Conservation (phyloP, 2,329 filamentous ascomycete species). For the Coniella lustricola region DNA sequence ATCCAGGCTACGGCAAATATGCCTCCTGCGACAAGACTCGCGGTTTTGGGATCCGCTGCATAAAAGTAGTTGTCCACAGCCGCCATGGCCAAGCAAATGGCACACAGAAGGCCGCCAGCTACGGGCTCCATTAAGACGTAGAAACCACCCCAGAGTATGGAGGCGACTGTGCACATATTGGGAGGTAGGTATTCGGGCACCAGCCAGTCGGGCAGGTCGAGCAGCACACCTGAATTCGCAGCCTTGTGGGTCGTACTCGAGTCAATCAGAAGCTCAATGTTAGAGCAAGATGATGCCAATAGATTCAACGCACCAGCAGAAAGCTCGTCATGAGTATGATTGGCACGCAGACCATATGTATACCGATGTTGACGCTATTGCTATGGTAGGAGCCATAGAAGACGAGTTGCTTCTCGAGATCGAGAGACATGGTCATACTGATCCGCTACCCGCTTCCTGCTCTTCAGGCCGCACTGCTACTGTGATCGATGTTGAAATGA, state of each 20-base stretch:
- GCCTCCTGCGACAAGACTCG: slow-evolving; percentile 52
- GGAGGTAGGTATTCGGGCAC: slow-evolving; percentile 60
- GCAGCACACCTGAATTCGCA: slow-evolving; percentile 55
- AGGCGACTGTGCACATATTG: slow-evolving; percentile 58
- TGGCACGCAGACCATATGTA: slow-evolving; percentile 76
- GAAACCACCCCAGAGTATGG: slow-evolving; percentile 64
- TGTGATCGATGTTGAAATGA: background rate
- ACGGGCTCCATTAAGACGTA: slow-evolving; percentile 94
- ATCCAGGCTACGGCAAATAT: slow-evolving; percentile 75
- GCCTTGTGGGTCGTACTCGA: slow-evolving; percentile 33
- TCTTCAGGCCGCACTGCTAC: too few relatives aligned
- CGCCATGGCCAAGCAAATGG: slow-evolving; percentile 68
- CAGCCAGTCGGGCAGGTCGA: slow-evolving; percentile 59
- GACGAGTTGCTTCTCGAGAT: slow-evolving; percentile 73
- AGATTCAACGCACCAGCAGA: slow-evolving; percentile 52
- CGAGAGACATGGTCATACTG: slow-evolving; percentile 52
- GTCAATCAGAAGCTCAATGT: background rate
- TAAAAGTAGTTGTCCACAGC: slow-evolving; percentile 71
- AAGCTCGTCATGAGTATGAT: slow-evolving; percentile 66
- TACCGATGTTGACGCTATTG: slow-evolving; percentile 67
- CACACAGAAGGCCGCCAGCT: slow-evolving; percentile 69
- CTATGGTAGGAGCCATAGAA: slow-evolving; percentile 84
- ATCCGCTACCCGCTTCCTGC: background rate
- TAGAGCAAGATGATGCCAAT: background rate
- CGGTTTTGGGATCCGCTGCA: slow-evolving; percentile 41